Evolutionary conservation across 176 grass and related monocot species (phyloP), one percentile per base, ranked within the genome.

Genomic region (Carex littledalei): DNA sequence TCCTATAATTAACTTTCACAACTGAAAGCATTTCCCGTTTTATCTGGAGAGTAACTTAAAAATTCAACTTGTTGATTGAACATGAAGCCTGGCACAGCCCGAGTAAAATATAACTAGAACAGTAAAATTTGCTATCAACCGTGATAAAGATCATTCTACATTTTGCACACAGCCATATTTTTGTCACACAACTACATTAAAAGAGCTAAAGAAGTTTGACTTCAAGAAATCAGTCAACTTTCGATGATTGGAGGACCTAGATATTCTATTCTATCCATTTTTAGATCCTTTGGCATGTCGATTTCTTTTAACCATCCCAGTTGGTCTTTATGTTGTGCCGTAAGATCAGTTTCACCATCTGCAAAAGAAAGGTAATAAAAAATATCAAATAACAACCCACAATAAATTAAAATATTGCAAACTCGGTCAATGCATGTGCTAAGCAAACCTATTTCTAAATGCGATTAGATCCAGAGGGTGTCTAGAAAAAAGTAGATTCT

Each of bases 281-380:
- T 93, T 80, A 93, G 63, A 56, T 92, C 80, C 21, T 59, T 41
- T 0, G 93, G 91, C 68, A 92, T 67, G 31, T 81, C 82, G 53
- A 90, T 84, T 90, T 93, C 91, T 74, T 89, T 81, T 29, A 98
- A 77, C 95, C 95, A 98, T n/a, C 93, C 80, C 1, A 95, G 69
- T n/a, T 55, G 37, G 14, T 80, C 83, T 79, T 74, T 50, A 47
- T 81, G 24, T n/a, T 50, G 74, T 3, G 24, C 16, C 14, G 3
- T 24, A 45, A 73, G 13, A 45, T 79, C 55, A n/a, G 9, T 8
- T 5, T 0, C 62, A 67, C 12, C 64, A 85, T 81, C 89, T 90
- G 75, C 1, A 29, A 18, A 63, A 60, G 18, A 55, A 63, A 47
- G n/a, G 59, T 6, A 22, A 74, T 54, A 69, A 26, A 60, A 81